Conservation (phyloP, 768 basidiomycete genomes). For the Agaricus sinodeliciosus region DNA sequence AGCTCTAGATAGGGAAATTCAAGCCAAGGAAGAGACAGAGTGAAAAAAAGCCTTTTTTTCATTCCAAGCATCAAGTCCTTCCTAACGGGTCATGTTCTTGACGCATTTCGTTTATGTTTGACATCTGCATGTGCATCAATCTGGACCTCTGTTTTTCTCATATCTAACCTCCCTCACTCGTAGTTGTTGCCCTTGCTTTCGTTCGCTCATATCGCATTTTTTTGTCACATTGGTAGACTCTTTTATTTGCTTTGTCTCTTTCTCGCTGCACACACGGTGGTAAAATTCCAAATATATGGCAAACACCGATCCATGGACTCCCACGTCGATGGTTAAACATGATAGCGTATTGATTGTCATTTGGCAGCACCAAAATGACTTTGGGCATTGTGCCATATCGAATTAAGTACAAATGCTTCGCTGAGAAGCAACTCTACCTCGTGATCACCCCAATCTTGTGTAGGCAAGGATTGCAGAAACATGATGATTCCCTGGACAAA, state of each 20-base stretch:
- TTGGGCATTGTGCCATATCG: constrained; percentile 90
- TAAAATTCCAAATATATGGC: not conserved
- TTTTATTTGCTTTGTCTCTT: too few relatives aligned
- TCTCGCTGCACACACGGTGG: too few relatives aligned
- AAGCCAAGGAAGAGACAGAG: constrained; percentile 24
- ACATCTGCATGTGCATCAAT: not conserved
- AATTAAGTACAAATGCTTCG: constrained; percentile 91
- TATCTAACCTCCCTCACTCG: not conserved
- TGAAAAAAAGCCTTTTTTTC: not conserved
- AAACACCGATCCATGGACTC: too few relatives aligned
- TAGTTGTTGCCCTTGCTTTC: not conserved
- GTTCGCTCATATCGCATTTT: too few relatives aligned
- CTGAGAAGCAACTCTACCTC: constrained; percentile 93
- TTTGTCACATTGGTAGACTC: too few relatives aligned
- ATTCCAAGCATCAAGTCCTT: too few relatives aligned
- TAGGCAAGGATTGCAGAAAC: constrained; percentile 91
- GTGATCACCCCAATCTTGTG: constrained; percentile 91
- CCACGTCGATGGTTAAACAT: not conserved
- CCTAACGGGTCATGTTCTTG: not conserved
- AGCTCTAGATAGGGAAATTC: constrained; percentile 57
- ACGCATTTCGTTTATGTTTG: not conserved
- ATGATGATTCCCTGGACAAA: constrained; percentile 86
- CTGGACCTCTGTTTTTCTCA: not conserved
- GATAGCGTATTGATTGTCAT: constrained; percentile 10
- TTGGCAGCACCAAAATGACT: constrained; percentile 68